Percentiles rank a stretch among this genome's conserved stretches.
These are phyloP conservation scores for Chalciporus chontae DNA, from an alignment of 768 basidiomycete species.

Conservation along the genomic window DNA sequence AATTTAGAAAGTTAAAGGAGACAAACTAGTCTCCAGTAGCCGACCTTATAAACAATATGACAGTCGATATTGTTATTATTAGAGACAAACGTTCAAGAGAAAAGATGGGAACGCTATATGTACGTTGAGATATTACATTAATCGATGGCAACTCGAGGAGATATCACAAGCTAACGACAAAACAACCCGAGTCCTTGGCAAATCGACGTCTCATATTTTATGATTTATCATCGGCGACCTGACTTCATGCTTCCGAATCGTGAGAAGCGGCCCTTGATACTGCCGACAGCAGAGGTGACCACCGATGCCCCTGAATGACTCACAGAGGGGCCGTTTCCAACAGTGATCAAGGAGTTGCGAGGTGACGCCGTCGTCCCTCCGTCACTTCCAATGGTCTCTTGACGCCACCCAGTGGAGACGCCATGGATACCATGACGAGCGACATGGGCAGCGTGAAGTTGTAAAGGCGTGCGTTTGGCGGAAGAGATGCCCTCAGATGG, in stretches of 20 bases:
- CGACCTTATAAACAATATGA: too few species aligned
- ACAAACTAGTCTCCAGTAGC: too few species aligned
- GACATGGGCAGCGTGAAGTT: conserved; percentile 76
- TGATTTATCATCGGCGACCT: conserved; percentile 37
- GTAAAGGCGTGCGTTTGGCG: conserved; percentile 68
- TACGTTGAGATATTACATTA: conserved; percentile 5
- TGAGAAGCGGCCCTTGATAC: conserved; percentile 71
- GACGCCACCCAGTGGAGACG: conserved; percentile 70
- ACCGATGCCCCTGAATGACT: conserved; percentile 52
- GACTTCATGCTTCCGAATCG: conserved; percentile 71
- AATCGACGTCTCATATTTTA: conserved; percentile 2
- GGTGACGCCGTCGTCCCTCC: conserved; percentile 48
- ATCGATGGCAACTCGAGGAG: background rate
- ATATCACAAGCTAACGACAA: background rate
- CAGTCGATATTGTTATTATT: too few species aligned
- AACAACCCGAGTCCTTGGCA: background rate
- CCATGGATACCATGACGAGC: conserved; percentile 81
- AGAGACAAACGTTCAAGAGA: background rate
- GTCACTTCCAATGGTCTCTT: conserved; percentile 44
- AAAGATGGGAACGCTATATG: background rate
- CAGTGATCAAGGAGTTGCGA: conserved; percentile 73
- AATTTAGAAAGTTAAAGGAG: conserved; percentile 3
- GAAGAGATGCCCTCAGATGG: conserved; percentile 16
- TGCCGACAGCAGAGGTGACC: conserved; percentile 60
- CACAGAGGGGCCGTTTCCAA: conserved; percentile 45